Base-by-base conservation (phyloP, 1,284 basidiomycete species). In the Fistulina hepatica region DNA sequence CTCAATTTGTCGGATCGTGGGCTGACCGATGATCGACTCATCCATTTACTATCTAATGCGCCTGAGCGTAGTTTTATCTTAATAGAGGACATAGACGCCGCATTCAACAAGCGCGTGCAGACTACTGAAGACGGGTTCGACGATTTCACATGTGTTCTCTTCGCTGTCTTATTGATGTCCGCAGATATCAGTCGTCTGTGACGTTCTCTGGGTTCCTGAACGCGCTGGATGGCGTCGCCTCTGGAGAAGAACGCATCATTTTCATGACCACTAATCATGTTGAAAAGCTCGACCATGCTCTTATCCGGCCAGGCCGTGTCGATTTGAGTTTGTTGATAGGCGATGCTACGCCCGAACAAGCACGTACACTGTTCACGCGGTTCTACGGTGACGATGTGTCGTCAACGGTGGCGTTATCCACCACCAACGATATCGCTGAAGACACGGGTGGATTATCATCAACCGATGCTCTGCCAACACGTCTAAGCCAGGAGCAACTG, bases 201-300 rank as follows among this genome's bases (percentile, higher is more conserved):
- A 98, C 95, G 1, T 98, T 99, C 60, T 97, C 93, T 3, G 95
- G 95, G 19, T 82, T 99, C 53, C 67, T 99, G 21, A 99, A 99
- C 53, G 92, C 94, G 4, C 71, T 99, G 3, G 95, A 99, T 55
- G 95, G 95, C 13, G 94, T 99, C 11, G 94, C 93, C 2, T 93
- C 89, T 4, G 90, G 92, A 24, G 91, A 95, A 57, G 91, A 95
- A 53, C 79, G 95, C n/a, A 84, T 99, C 53, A 78, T 98, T 28
- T 98, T 98, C 61, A 90, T 98, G 84, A 98, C 94, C 1, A 98
- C 94, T n/a, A 98, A 98, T 59, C 94, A 97, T 52, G 60, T 88
- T 27, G 74, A 82, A 44, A 69, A 65, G 44, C 69, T 91, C 13
- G 91, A 94, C 52, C 82, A 89, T 7, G 94, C 95, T 0, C 75